Conservation (phyloP, 225 moss, liverwort and hornwort species). For the Sphagnum contortum region DNA sequence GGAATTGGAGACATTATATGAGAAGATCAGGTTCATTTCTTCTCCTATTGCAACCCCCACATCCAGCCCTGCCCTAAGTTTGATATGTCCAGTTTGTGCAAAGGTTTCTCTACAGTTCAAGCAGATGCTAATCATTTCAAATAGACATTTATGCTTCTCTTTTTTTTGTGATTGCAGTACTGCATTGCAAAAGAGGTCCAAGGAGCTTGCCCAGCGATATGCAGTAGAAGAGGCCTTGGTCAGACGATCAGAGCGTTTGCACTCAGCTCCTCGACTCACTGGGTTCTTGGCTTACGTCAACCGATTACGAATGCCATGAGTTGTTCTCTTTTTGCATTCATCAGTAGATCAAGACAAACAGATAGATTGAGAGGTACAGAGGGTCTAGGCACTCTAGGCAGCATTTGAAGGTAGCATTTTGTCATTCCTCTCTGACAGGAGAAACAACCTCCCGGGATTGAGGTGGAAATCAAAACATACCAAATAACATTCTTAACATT, state of each 20-base stretch:
- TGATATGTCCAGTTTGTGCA: too few species aligned
- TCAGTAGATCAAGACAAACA: not conserved
- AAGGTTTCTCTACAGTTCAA: too few species aligned
- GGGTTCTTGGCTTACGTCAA: constrained; percentile 87
- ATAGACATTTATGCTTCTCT: too few species aligned
- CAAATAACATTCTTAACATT: constrained; percentile 11
- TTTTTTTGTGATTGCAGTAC: constrained; percentile 44
- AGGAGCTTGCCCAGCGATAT: constrained; percentile 77
- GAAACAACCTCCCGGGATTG: not conserved
- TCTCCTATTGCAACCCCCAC: too few species aligned
- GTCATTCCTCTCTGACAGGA: not conserved
- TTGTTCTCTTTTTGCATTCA: not conserved
- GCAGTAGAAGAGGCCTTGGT: constrained; percentile 84
- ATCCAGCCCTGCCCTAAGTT: too few species aligned
- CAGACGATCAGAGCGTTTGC: constrained; percentile 86
- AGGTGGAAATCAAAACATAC: constrained; percentile 1
- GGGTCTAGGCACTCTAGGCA: not conserved
- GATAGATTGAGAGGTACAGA: not conserved
- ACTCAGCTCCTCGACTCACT: constrained; percentile 73
- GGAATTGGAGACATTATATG: constrained; percentile 63
- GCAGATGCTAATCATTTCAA: too few species aligned
- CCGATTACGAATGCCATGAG: constrained; percentile 59
- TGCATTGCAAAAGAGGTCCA: constrained; percentile 80
- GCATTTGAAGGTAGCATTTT: not conserved
- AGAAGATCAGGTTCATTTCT: constrained; percentile 63